Evolutionary conservation across 257 asterid genomes (phyloP), one percentile per base, ranked within the genome.

Genomic region (Ilex aquifolium): DNA sequence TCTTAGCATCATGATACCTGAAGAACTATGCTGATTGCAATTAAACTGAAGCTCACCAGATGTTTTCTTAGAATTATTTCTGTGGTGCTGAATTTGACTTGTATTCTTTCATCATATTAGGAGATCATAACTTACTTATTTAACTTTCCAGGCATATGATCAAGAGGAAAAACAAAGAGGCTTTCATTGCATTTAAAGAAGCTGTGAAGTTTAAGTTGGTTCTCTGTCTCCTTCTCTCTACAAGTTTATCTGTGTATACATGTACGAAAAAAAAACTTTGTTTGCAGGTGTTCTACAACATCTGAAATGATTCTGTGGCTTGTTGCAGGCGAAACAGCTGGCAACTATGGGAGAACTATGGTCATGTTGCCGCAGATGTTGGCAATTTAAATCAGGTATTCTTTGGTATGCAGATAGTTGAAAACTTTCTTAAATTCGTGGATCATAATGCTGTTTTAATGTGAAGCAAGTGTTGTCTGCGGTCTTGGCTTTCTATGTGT

Each of bases 281-380:
- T 52, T 52, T 63, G 54, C 31, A 44, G 12, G 42, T 4, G 30
- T 39, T 27, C 48, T 48, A 27, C 39, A 21, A 61, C 65, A 14
- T 1, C 54, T 49, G 14, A 49, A 49, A 49, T 49, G 54, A 2
- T 49, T 49, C 14, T 49, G 10, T 49, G 14, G 54, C 13, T 53
- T 17, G 2, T 17, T 21, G n/a, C 66, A 72, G 76, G 74, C 76
- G 99, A 57, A 77, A 81, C 72, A 92, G 93, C 82, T 92, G 99
- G 99, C 96, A 92, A 79, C 81, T 92, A 97, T 92, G 99, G 99
- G 95, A 92, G 77, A 92, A 92, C 64, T 92, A 56, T 59, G 80
- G 99, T 78, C 83, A 81, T 14, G 99, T 92, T 51, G 94, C 97
- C 65, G 95, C 87, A 10, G 90, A 92, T 79, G 52, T 85, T 59